Evolutionary conservation across 2,329 filamentous ascomycete genomes (phyloP).

Genomic region (Basipetospora chlamydospora): DNA sequence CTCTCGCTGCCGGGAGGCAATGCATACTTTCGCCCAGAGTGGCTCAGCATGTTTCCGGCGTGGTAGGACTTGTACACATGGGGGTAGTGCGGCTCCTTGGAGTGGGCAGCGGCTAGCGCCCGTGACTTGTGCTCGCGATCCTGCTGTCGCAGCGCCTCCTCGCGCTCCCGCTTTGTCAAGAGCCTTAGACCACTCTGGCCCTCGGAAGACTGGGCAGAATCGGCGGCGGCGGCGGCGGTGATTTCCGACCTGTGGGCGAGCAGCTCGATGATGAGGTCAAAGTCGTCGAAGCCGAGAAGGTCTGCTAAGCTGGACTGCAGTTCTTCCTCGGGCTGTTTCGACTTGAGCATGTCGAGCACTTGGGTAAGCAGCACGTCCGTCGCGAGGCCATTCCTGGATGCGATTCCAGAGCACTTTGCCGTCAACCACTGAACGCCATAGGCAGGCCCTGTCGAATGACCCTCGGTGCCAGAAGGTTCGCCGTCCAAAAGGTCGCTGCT

Average conservation of each 20-base stretch:
- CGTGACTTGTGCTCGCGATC: slow-evolving; percentile 77
- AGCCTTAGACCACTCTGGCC: slow-evolving; percentile 34
- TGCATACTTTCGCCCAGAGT: slow-evolving; percentile 67
- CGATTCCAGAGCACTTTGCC: slow-evolving; percentile 51
- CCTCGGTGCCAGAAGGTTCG: slow-evolving; percentile 14
- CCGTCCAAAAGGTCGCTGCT: slow-evolving; percentile 51
- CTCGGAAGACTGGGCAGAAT: slow-evolving; percentile 17
- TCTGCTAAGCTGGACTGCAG: slow-evolving; percentile 85
- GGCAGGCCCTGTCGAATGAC: slow-evolving; percentile 13
- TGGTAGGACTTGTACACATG: slow-evolving; percentile 80
- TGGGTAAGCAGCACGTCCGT: slow-evolving; percentile 61
- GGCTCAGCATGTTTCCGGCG: slow-evolving; percentile 68
- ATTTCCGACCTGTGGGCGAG: slow-evolving; percentile 63
- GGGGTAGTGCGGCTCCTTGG: slow-evolving; percentile 67
- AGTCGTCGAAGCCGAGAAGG: slow-evolving; percentile 79
- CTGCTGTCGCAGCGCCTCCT: slow-evolving; percentile 59
- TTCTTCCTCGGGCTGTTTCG: slow-evolving; percentile 60
- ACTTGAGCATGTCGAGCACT: slow-evolving; percentile 58
- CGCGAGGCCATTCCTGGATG: slow-evolving; percentile 51
- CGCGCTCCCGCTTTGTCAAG: slow-evolving; percentile 61
- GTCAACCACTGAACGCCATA: slow-evolving; percentile 59
- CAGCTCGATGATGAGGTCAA: slow-evolving; percentile 88
- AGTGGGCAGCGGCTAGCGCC: slow-evolving; percentile 52
- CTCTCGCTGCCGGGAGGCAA: slow-evolving; percentile 63
- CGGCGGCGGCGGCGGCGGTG: neutral